These are phyloP conservation scores for Verticillium nonalfalfae DNA, from an alignment of 2,329 filamentous ascomycete species.

Conservation along the genomic window DNA sequence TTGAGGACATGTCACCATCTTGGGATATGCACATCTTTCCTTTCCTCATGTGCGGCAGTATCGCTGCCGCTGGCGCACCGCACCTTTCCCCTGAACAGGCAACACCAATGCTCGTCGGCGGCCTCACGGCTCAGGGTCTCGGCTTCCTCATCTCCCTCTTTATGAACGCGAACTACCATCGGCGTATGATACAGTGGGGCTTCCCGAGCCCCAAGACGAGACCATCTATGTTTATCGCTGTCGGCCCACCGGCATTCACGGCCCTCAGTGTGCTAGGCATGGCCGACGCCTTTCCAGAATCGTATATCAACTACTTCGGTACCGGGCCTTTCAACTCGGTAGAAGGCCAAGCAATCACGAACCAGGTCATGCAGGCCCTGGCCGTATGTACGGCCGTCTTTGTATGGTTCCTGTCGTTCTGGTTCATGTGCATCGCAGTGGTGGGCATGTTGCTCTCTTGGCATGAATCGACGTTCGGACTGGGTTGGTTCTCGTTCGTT, in stretches of 20 bases:
- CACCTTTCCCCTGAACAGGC: conserved; percentile 39
- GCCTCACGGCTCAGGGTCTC: conserved; percentile 54
- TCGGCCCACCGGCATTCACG: conserved; percentile 48
- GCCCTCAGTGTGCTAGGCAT: conserved; percentile 21
- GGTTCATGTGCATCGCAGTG: conserved; percentile 37
- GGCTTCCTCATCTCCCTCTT: conserved; percentile 52
- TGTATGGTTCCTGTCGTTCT: conserved; percentile 27
- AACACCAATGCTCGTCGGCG: conserved; percentile 49
- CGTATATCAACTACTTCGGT: background rate
- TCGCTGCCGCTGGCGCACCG: conserved; percentile 45
- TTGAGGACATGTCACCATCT: conserved; percentile 49
- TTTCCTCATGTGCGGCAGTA: conserved; percentile 55
- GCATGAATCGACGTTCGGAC: background rate
- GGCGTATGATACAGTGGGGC: conserved; percentile 47
- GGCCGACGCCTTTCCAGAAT: conserved; percentile 15
- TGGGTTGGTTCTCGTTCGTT: background rate
- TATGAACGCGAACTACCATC: conserved; percentile 55
- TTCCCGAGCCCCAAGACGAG: conserved; percentile 43
- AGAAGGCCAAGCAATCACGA: background rate
- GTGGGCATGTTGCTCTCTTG: background rate
- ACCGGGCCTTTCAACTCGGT: background rate
- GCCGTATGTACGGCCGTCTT: conserved; percentile 13
- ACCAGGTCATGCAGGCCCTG: conserved; percentile 9
- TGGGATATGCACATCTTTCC: conserved; percentile 60
- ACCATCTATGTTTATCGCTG: conserved; percentile 59